phyloP scores from a whole-genome alignment of 192 early-diverging fungal species.

The Backusella sp. region DNA sequence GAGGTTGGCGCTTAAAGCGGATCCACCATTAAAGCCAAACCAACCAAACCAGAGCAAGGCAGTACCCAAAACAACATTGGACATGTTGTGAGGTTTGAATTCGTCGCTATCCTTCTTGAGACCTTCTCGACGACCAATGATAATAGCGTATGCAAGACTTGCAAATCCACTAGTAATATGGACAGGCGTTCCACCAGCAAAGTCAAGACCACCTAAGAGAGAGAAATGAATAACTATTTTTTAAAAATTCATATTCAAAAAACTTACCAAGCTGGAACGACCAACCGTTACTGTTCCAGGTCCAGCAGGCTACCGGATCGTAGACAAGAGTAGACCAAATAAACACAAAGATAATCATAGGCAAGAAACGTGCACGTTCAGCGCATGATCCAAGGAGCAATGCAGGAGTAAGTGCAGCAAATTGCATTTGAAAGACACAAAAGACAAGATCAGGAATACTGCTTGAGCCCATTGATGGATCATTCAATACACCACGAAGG shows the following conservation, averaged over 20 bases:
- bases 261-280: constrained; percentile 63
- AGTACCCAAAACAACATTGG: constrained; percentile 77
- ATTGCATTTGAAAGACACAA: constrained; percentile 85
- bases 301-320: constrained; percentile 94
- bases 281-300: constrained; percentile 90
- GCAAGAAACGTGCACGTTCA: constrained; percentile 84
- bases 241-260: not conserved
- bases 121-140: constrained; percentile 80
- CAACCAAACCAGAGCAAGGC: constrained; percentile 24
- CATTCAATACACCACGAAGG: constrained; percentile 52
- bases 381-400: constrained; percentile 75
- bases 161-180: constrained; percentile 90
- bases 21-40: constrained; percentile 90
- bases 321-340: constrained; percentile 94
- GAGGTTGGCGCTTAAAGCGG: constrained; percentile 72
- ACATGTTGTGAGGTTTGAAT: constrained; percentile 87
- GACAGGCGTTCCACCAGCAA: constrained; percentile 96
- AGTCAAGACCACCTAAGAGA: constrained; percentile 65
- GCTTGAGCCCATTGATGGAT: constrained; percentile 55
- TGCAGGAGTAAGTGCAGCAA: constrained; percentile 89
- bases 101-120: constrained; percentile 52
- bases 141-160: constrained; percentile 84
- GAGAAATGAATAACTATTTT: no score
- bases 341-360: constrained; percentile 88
- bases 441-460: constrained; percentile 77